Base-by-base conservation (phyloP, 768 basidiomycete species). In the Auricularia cornea region DNA sequence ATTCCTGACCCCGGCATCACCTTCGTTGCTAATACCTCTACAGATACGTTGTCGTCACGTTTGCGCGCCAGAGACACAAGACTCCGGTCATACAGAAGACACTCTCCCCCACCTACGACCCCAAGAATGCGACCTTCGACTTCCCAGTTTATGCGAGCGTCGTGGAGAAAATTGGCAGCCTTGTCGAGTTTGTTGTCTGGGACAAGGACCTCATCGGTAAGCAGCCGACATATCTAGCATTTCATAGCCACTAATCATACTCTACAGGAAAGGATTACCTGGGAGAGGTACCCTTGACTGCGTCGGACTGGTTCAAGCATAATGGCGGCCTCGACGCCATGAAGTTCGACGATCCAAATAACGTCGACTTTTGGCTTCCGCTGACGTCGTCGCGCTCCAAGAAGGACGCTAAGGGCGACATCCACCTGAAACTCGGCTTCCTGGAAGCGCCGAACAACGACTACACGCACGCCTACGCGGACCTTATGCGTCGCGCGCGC, bases 221-320 rank as follows among this genome's bases (percentile, higher is more conserved):
- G 44, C 44, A 8, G 11, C 0, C 18, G 8, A 8, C 38, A 8
- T 40, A 40, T 18, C 38, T n/a, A n/a, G n/a, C n/a, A n/a, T n/a
- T n/a, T n/a, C n/a, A n/a, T n/a, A n/a, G n/a, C n/a, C n/a, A n/a
- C n/a, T n/a, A n/a, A n/a, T n/a, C n/a, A n/a, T n/a, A n/a, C n/a
- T n/a, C n/a, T n/a, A 48, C 44, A 67, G 68, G 75, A 32, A 79
- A 78, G 66, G 79, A 80, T 60, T 81, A 79, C 66, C 73, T 81
- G 61, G 80, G 80, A 18, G 80, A 81, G 66, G 63, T 77, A 14
- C 68, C 75, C 8, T 61, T 81, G 16, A 72, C 73, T 0, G 60
- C 78, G n/a, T 67, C 68, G 14, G 72, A 79, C 6, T 78, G 75
- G 75, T 79, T 76, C 61, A 69, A 67, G n/a, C 54, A 57, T 20